Evolutionary conservation across 768 basidiomycete species (phyloP).

Genomic region (Amanita pseudoporphyria): DNA sequence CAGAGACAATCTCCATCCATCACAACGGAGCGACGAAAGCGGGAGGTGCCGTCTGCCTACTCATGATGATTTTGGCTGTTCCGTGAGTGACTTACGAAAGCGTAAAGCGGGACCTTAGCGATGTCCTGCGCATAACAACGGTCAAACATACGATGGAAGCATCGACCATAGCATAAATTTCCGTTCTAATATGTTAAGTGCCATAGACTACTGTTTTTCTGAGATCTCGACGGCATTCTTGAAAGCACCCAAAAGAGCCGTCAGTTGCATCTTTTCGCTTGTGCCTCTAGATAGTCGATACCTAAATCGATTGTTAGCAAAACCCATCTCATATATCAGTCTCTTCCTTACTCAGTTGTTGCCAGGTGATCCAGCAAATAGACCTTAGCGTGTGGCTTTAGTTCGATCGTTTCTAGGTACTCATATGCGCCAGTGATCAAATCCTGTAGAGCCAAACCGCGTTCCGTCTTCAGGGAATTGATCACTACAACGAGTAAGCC

Average conservation of each 20-base stretch:
- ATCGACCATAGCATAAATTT: not conserved
- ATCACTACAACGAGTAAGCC: slow-evolving; percentile 49
- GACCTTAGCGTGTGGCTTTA: slow-evolving; percentile 78
- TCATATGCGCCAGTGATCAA: slow-evolving; percentile 88
- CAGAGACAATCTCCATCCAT: slow-evolving; percentile 21
- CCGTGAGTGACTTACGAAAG: slow-evolving; percentile 28
- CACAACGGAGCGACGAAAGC: slow-evolving; percentile 20
- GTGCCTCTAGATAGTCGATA: slow-evolving; percentile 89
- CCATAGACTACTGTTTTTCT: slow-evolving; percentile 25
- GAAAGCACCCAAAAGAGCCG: slow-evolving; percentile 85
- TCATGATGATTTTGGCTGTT: slow-evolving; percentile 34
- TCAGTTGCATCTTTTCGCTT: slow-evolving; percentile 89
- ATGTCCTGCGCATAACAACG: not conserved
- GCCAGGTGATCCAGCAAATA: slow-evolving; percentile 91
- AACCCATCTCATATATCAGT: not conserved
- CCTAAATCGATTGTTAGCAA: slow-evolving; percentile 29
- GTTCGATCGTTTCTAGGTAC: slow-evolving; percentile 76
- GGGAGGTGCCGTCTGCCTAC: slow-evolving; percentile 26
- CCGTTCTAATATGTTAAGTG: not conserved
- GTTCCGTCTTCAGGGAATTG: slow-evolving; percentile 75
- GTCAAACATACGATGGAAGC: not conserved
- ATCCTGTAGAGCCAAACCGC: slow-evolving; percentile 92
- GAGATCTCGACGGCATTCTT: slow-evolving; percentile 85
- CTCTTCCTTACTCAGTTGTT: slow-evolving; percentile 75
- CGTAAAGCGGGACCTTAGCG: slow-evolving; percentile 16